Base-by-base conservation (phyloP, 257 asterid genomes). In the Capsicum rhomboideum region DNA sequence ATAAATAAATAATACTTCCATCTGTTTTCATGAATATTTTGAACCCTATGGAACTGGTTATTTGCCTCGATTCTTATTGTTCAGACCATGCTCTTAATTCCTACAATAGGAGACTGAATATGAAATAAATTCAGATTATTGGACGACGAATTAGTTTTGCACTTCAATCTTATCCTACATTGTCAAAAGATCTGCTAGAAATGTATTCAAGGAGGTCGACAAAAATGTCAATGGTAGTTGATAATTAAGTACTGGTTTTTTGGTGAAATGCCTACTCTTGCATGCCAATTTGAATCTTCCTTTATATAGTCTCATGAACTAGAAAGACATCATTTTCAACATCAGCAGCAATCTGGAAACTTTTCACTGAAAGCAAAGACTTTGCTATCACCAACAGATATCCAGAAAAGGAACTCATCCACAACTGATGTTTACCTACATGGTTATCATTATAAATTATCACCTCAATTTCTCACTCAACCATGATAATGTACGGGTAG, bases 201-300 rank as follows among this genome's bases (percentile, higher is more conserved):
- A 79, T 67, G 31, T 50, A 61, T 79, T 93, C 81, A 88, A 89
- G 84, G 95, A 86, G 7, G 34, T 84, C 16, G 86, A 82, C 29
- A 80, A 88, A 89, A 84, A 81, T 75, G 88, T 84, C 20, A 50
- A 87, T 68, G 86, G 85, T 17, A 40, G 44, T 40, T 67, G 88
- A 4, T 90, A 88, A 85, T 1, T 40, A 40, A 31, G 86, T 88
- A 85, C 86, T 86, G 0, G 88, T 89, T 67, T n/a, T 92, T 26
- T 26, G 75, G 44, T 26, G 40, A 11, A 66, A 66, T 66, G 18
- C 14, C 26, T 66, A 40, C 44, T 3, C 74, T 28, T 11, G 2
- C 37, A 34, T 34, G 31, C 42, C 44, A 40, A 40, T 40, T 40
- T 6, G 17, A 10, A 11, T 23, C 16, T 11, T 49, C 16, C 54